phyloP scores from a whole-genome alignment of 2,329 filamentous ascomycete genomes.

The Tolypocladium sp. region DNA sequence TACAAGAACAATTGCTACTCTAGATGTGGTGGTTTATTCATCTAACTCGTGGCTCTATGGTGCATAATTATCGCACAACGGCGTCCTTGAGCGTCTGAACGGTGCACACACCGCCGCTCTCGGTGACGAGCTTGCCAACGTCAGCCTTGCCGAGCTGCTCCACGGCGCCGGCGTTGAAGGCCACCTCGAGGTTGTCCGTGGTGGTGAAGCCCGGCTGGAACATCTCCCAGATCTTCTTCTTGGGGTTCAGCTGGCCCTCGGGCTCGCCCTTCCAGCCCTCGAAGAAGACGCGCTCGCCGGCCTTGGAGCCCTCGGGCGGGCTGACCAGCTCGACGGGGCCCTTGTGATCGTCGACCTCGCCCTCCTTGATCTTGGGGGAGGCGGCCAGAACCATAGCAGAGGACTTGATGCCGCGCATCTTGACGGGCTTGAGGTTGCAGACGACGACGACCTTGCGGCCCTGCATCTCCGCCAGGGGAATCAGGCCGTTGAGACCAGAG shows the following conservation, averaged over 20 bases:
- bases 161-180: slow-evolving; percentile 72
- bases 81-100: slow-evolving; percentile 75
- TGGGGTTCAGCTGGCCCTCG: slow-evolving; percentile 89
- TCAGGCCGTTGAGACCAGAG: slow-evolving; percentile 87
- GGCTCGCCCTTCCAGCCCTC: slow-evolving; percentile 92
- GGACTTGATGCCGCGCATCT: slow-evolving; percentile 82
- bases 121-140: slow-evolving; percentile 61
- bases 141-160: slow-evolving; percentile 67
- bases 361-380: slow-evolving; percentile 73
- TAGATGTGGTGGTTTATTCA: neutral
- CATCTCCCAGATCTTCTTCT: slow-evolving; percentile 99
- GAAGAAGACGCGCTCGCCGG: slow-evolving; percentile 85
- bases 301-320: slow-evolving; percentile 68
- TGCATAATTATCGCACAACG: slow-evolving; percentile 55
- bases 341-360: slow-evolving; percentile 76
- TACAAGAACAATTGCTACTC: neutral
- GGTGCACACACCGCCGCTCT: slow-evolving; percentile 69
- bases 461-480: slow-evolving; percentile 95
- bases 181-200: slow-evolving; percentile 70
- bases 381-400: slow-evolving; percentile 91
- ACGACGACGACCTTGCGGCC: slow-evolving; percentile 90
- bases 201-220: slow-evolving; percentile 96
- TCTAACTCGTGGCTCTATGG: neutral
- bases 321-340: slow-evolving; percentile 87
- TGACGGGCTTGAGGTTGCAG: slow-evolving; percentile 97